Conservation (phyloP, 2,329 filamentous ascomycete genomes). For the Aaosphaeria pasadenensis region DNA sequence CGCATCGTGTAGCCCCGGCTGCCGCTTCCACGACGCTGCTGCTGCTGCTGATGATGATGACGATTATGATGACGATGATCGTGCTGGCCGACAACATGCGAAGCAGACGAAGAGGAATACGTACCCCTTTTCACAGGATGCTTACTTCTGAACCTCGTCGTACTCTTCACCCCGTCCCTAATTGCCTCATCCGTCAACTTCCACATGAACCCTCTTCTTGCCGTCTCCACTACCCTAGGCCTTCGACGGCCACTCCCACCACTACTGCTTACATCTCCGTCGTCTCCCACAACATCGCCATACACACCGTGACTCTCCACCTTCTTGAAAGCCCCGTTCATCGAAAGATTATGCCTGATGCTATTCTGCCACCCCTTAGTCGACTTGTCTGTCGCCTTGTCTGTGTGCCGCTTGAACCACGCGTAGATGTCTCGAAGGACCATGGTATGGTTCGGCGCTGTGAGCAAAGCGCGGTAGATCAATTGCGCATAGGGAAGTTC, state of each 20-base stretch:
- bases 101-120: no score
- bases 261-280: not conserved
- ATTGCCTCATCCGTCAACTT: constrained; percentile 69
- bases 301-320: no score
- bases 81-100: no score
- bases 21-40: not conserved
- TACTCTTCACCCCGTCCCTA: constrained; percentile 73
- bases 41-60: not conserved
- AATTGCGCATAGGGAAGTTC: constrained; percentile 77
- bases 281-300: constrained; percentile 32
- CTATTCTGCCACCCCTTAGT: constrained; percentile 85
- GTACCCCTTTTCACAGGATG: constrained; percentile 41
- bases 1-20: no score
- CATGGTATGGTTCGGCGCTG: constrained; percentile 65
- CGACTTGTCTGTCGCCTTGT: constrained; percentile 62
- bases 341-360: constrained; percentile 91
- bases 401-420: constrained; percentile 82
- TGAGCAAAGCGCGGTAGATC: constrained; percentile 73
- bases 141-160: constrained; percentile 59
- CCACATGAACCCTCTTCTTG: constrained; percentile 74
- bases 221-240: constrained; percentile 55
- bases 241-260: constrained; percentile 8
- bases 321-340: constrained; percentile 68
- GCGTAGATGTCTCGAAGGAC: constrained; percentile 82
- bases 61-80: not conserved